Base-by-base conservation (phyloP, 2,329 filamentous ascomycete species). In the Cladophialophora carrionii region DNA sequence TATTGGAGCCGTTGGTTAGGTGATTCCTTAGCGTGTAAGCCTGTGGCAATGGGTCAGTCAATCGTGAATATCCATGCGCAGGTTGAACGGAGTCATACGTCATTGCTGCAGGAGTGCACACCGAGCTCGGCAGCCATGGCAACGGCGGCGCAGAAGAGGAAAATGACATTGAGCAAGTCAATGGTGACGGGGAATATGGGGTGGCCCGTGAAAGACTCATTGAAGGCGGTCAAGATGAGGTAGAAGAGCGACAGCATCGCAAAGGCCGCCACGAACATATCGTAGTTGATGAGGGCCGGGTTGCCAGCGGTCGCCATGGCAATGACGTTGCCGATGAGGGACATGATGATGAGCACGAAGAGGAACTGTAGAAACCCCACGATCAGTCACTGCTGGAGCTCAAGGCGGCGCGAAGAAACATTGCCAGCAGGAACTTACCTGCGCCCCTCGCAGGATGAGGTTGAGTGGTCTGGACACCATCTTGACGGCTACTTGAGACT, bases 271-370 rank as follows among this genome's bases (percentile, higher is more conserved):
- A 77, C 73, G 68, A 82, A 84, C 74, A 84, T 82, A 67, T 76
- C 71, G 72, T 81, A 84, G 74, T 84, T 84, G 77, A 89, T 79
- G 58, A 86, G 80, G 24, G 83, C 79, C 1, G 85, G 82, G 71
- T 86, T 84, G 73, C 85, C 84, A 59, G 78, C 72, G 64, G 77
- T 78, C 4, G 81, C 76, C 46, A 81, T 77, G 58, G 80, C 79
- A 73, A 88, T 86, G 79, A 87, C 87, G 79, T 88, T 86, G 70
- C 85, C 87, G 70, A 87, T 74, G 53, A 89, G 79, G 12, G 85
- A 80, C 79, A 88, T 84, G 73, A 88, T 76, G 72, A 89, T 80
- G 63, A 88, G 74, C 37, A 84, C 80, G 78, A 82, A 87, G 72
- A 87, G 57, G 76, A 88, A 84, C 85, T 88, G 68, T 17, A 53